Conservation (phyloP, 805 yeast species). For the Wickerhamomyces xylosicus region DNA sequence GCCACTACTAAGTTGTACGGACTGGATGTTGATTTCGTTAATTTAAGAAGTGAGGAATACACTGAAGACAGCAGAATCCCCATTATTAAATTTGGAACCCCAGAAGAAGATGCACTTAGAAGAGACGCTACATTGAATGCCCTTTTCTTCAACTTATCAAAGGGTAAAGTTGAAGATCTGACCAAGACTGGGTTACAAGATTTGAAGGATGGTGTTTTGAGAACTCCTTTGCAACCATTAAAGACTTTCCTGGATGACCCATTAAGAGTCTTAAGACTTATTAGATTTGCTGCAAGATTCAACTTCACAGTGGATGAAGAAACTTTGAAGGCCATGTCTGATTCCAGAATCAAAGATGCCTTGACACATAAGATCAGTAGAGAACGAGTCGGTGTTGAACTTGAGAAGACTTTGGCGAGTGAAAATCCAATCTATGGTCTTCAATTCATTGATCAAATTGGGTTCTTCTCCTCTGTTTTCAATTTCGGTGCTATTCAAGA, state of each 20-base stretch:
- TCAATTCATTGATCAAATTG: slow-evolving; percentile 20
- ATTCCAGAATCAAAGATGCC: slow-evolving; percentile 43
- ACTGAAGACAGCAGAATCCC: slow-evolving; percentile 85
- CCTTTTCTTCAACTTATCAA: slow-evolving; percentile 71
- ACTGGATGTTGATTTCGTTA: slow-evolving; percentile 88
- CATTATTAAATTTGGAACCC: slow-evolving; percentile 71
- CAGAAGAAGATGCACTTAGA: slow-evolving; percentile 82
- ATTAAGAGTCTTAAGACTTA: slow-evolving; percentile 71
- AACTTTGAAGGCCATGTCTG: slow-evolving; percentile 54
- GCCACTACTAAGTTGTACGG: slow-evolving; percentile 84
- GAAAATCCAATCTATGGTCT: slow-evolving; percentile 55
- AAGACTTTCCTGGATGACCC: slow-evolving; percentile 94
- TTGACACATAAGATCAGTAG: slow-evolving; percentile 70
- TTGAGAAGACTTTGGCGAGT: slow-evolving; percentile 67
- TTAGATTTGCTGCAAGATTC: slow-evolving; percentile 79
- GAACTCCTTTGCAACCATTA: slow-evolving; percentile 82
- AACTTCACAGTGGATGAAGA: slow-evolving; percentile 52
- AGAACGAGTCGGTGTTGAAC: slow-evolving; percentile 83
- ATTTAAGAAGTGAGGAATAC: slow-evolving; percentile 79
- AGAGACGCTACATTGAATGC: slow-evolving; percentile 96
- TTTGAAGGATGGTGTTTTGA: slow-evolving; percentile 52
- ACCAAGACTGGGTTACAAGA: slow-evolving; percentile 73
- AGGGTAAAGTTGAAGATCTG: slow-evolving; percentile 68
- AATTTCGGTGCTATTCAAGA: slow-evolving; percentile 20
- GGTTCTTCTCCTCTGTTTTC: slow-evolving; percentile 31